Base-by-base conservation (phyloP, 495 filamentous ascomycete species). In the Saxophila tyrrhenica region DNA sequence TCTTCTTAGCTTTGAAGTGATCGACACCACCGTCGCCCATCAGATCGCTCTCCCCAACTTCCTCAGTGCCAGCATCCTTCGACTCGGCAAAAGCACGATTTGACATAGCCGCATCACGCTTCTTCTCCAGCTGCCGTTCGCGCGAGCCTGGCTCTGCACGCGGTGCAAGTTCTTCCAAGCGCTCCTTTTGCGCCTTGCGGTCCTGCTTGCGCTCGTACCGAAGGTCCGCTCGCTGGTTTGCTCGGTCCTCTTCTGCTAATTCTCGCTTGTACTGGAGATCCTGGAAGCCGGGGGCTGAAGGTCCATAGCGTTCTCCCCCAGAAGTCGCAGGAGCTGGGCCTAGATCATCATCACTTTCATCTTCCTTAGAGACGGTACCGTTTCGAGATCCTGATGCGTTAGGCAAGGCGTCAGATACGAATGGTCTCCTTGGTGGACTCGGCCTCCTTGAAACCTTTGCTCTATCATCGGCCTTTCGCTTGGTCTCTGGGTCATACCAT, bases 101-200 rank as follows among this genome's bases (percentile, higher is more conserved):
- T 0, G 73, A 63, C 3, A 70, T 72, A 1, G 79, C 72, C 3
- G 64, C 68, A 52, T 84, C 81, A 11, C 70, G 71, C 46, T 82
- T 82, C 73, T 95, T 95, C 73, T 98, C 91, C 3, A 98, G 74
- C 51, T 80, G 78, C 9, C 91, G 80, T 67, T 94, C 92, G 23
- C 82, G 80, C 1, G 87, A 89, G 0, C 91, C 89, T 0, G 91
- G 70, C 47, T 91, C 89, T 0, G 91, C 87, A 15, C 88, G 85
- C 2, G 92, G 91, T 0, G 74, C 77, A 11, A 95, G 69, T 54
- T 96, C 91, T 10, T 95, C 89, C 0, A 89, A 74, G 0, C 71
- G 73, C 25, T 78, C 80, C 48, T 78, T 79, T 58, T 86, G 78
- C 19, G 64, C 55, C 46, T 69, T 71, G 1, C 81, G 77, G 47